Percentiles rank a stretch among this genome's conserved stretches.
phyloP scores from a whole-genome alignment of 352 stramenopile genomes.

The Phytopythium oedochilum region DNA sequence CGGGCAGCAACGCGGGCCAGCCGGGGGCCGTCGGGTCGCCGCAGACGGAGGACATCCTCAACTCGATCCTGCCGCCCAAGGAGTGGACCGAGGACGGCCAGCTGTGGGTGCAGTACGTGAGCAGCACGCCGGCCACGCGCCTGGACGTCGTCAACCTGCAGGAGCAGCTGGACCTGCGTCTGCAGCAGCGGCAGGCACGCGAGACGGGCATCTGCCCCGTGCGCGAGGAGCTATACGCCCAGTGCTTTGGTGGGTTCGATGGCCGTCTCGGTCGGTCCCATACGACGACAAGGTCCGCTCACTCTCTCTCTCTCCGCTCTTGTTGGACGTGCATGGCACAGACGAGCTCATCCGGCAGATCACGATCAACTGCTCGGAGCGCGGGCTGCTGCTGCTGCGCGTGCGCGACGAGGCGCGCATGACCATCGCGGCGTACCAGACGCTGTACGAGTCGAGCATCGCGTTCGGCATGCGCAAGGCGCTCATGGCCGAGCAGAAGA shows the following conservation, averaged over 20 bases:
- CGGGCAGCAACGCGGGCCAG: slow-evolving; percentile 48
- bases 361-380: slow-evolving; percentile 42
- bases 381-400: slow-evolving; percentile 84
- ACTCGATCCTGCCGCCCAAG: slow-evolving; percentile 73
- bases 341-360: too few relatives aligned
- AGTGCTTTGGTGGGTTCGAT: slow-evolving; percentile 92
- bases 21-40: slow-evolving; percentile 90
- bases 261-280: too few relatives aligned
- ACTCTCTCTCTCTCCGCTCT: too few relatives aligned
- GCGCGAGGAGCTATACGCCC: slow-evolving; percentile 91
- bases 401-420: slow-evolving; percentile 91
- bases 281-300: too few relatives aligned
- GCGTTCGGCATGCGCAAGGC: slow-evolving; percentile 93
- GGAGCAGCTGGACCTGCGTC: slow-evolving; percentile 85
- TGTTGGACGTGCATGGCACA: too few relatives aligned
- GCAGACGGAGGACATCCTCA: slow-evolving; percentile 58
- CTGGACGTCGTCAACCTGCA: slow-evolving; percentile 92
- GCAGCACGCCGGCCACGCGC: slow-evolving; percentile 83
- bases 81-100: slow-evolving; percentile 74
- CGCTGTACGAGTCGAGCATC: slow-evolving; percentile 90
- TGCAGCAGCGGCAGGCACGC: slow-evolving; percentile 89
- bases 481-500: slow-evolving; percentile 90
- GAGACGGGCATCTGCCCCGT: slow-evolving; percentile 92
- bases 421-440: slow-evolving; percentile 92
- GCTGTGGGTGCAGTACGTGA: slow-evolving; percentile 91